Conservation (phyloP, 495 filamentous ascomycete species). For the Recurvomyces mirabilis region DNA sequence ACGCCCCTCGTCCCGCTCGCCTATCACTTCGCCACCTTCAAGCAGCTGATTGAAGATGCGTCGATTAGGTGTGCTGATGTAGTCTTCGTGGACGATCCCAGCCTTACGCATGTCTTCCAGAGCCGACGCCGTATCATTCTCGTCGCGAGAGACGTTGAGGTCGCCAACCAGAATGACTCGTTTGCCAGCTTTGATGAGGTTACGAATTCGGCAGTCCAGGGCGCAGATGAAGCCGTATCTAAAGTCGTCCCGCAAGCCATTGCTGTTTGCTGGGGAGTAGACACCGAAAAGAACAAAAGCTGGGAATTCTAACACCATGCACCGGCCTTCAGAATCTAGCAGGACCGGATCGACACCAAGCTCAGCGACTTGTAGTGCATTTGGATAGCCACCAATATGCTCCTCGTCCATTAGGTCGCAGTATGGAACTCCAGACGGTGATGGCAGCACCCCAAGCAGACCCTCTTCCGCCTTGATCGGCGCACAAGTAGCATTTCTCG, state of each 20-base stretch:
- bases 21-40: conserved; percentile 56
- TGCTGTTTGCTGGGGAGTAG: conserved; percentile 80
- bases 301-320: conserved; percentile 86
- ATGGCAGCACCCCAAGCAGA: conserved; percentile 71
- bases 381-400: conserved; percentile 87
- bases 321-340: conserved; percentile 85
- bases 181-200: conserved; percentile 71
- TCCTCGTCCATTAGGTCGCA: conserved; percentile 65
- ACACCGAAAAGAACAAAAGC: conserved; percentile 87
- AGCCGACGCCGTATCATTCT: conserved; percentile 61
- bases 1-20: conserved; percentile 58
- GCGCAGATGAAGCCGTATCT: conserved; percentile 68
- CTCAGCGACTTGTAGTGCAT: conserved; percentile 47
- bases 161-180: conserved; percentile 77
- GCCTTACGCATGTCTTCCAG: conserved; percentile 61
- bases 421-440: conserved; percentile 63
- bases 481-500: conserved; percentile 73
- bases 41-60: conserved; percentile 78
- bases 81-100: conserved; percentile 53
- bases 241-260: conserved; percentile 75
- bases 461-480: conserved; percentile 92
- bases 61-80: conserved; percentile 61
- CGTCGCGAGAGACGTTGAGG: conserved; percentile 71
- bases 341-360: conserved; percentile 52
- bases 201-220: conserved; percentile 72